Conservation (phyloP, 441 rosid genomes). For the Dalechampia spathulata region DNA sequence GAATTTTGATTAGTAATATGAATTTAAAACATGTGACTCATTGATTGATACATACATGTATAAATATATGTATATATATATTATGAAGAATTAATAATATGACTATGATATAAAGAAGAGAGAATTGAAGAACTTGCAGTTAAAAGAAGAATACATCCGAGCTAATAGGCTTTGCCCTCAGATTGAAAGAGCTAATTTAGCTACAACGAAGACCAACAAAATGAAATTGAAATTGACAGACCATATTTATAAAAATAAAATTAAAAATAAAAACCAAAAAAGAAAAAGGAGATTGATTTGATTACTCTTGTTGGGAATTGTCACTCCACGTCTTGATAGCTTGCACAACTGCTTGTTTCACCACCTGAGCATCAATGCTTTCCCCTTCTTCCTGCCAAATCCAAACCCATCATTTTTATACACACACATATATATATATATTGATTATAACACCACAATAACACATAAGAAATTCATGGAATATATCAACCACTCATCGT, state of each 20-base stretch:
- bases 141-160: too few species aligned
- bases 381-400: slow-evolving; percentile 25
- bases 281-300: background rate
- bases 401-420: background rate
- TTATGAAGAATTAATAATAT: too few species aligned
- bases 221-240: background rate
- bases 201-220: background rate
- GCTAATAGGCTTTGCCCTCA: too few species aligned
- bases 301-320: slow-evolving; percentile 3
- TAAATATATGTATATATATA: too few species aligned
- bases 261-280: background rate
- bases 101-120: too few species aligned
- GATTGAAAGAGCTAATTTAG: too few species aligned
- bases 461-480: background rate
- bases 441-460: too few species aligned
- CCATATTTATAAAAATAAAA: background rate
- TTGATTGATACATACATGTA: background rate
- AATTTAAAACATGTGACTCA: slow-evolving; percentile 5
- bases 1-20: too few species aligned
- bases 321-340: slow-evolving; percentile 58
- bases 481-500: background rate
- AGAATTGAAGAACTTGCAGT: too few species aligned
- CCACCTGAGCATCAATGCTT: slow-evolving; percentile 46
- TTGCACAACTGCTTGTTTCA: slow-evolving; percentile 57
- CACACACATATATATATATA: too few species aligned